Percentiles rank a stretch among this genome's conserved stretches.
Evolutionary conservation across 2,329 filamentous ascomycete species (phyloP).

Genomic region (Claviceps humidiphila): DNA sequence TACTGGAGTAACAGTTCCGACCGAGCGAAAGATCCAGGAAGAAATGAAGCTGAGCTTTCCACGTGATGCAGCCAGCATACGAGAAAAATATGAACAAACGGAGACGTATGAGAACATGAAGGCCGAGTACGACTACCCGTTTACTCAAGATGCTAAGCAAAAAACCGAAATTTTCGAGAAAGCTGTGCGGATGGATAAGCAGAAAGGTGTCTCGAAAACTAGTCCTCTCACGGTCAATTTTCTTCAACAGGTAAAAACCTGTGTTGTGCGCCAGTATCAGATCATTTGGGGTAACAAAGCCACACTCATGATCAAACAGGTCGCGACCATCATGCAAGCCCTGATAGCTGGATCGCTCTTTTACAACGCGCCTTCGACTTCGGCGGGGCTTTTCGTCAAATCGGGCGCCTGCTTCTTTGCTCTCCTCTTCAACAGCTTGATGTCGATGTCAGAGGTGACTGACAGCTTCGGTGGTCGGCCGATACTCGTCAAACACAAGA

Average conservation of each 20-base stretch:
- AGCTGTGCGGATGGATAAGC: slow-evolving; percentile 39
- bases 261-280: slow-evolving; percentile 48
- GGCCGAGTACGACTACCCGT: slow-evolving; percentile 43
- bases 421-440: slow-evolving; percentile 46
- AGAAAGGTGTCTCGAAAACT: slow-evolving; percentile 35
- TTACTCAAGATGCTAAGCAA: slow-evolving; percentile 31
- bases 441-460: slow-evolving; percentile 54
- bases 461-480: slow-evolving; percentile 48
- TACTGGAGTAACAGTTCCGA: slow-evolving; percentile 52
- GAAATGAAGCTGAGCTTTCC: slow-evolving; percentile 29
- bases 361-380: slow-evolving; percentile 46
- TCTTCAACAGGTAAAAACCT: slow-evolving; percentile 39
- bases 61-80: slow-evolving; percentile 30
- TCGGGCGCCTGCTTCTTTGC: slow-evolving; percentile 52
- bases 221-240: slow-evolving; percentile 46
- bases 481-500: slow-evolving; percentile 44
- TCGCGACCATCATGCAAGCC: slow-evolving; percentile 42
- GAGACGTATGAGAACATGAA: slow-evolving; percentile 36
- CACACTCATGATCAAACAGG: slow-evolving; percentile 49
- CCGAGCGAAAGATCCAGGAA: slow-evolving; percentile 48
- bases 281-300: slow-evolving; percentile 52
- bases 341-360: slow-evolving; percentile 54
- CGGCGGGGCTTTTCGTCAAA: slow-evolving; percentile 49
- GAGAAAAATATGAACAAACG: slow-evolving; percentile 37
- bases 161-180: slow-evolving; percentile 41